Evolutionary conservation across 106 monocot genomes (phyloP), one percentile per base, ranked within the genome.

Genomic region (Dendrobium huoshanense): DNA sequence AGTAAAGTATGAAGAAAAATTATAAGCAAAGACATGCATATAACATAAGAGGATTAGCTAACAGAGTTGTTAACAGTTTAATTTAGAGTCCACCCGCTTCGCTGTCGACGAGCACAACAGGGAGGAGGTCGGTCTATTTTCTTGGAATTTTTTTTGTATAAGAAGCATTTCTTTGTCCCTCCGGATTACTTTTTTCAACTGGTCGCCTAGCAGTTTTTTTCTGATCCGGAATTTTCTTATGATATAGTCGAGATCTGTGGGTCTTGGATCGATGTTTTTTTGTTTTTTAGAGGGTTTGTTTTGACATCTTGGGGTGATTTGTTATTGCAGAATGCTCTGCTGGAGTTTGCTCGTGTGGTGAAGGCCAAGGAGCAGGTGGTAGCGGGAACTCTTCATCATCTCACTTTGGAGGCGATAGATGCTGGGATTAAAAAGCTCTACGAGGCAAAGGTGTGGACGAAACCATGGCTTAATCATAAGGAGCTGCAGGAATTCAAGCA

Each of bases 391-490:
- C 41, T 91, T 56, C 75, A 88, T 77, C 67, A 91, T 49, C 37
- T 91, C 65, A 89, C 87, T 0, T 48, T 91, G 72, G 89, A 91
- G 81, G 91, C 74, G 64, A 78, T 67, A 5, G 89, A 91, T 16
- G 87, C 54, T 0, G 87, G 77, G 31, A 85, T 80, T 75, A 88
- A 85, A 75, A 88, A 86, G 81, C 18, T 85, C 3, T 84, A 83
- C 44, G 88, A 88, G 74, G 91, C 91, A 5, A 91, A 88, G 88
- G 83, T 91, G 17, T 91, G 91, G 91, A 86, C 82, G 27, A 86
- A 91, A 49, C 83, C 83, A 41, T 91, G 91, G 91, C 17, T 78
- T 55, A 72, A 88, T 72, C 83, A 85, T 82, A 87, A 78, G 84
- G 81, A 84, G 75, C 85, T 91, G 20, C 84, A 85, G 44, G 86